Conservation (phyloP, 345 rosid genomes). For the Dipteronia sinensis region DNA sequence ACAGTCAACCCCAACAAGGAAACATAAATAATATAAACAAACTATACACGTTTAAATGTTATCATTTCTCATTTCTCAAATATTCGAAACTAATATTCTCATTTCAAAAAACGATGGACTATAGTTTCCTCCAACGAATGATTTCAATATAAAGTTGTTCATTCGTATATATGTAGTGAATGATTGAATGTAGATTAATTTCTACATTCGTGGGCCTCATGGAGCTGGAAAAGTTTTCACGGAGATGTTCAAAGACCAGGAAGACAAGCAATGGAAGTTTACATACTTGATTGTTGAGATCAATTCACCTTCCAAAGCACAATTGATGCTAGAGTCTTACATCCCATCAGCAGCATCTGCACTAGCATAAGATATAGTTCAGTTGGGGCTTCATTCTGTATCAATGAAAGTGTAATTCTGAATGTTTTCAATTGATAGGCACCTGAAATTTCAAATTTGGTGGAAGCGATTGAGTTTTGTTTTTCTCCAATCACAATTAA, state of each 20-base stretch:
- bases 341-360: constrained; percentile 31
- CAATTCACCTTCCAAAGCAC: too few relatives aligned
- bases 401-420: constrained; percentile 4
- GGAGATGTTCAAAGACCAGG: too few relatives aligned
- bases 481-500: background rate
- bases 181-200: too few relatives aligned
- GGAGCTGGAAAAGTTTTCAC: too few relatives aligned
- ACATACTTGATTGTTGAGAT: too few relatives aligned
- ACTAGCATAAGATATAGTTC: background rate
- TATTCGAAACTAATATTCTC: background rate
- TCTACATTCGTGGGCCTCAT: too few relatives aligned
- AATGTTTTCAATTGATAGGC: background rate
- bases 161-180: background rate
- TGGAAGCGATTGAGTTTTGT: background rate
- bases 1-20: background rate
- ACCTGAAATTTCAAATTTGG: background rate
- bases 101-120: background rate
- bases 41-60: background rate
- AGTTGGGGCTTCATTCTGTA: background rate
- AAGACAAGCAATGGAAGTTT: too few relatives aligned
- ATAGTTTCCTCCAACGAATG: background rate
- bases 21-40: background rate
- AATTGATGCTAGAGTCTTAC: too few relatives aligned
- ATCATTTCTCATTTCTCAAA: background rate
- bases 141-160: background rate